Evolutionary conservation across 441 rosid genomes (phyloP).

Genomic region (Adansonia gregorii): DNA sequence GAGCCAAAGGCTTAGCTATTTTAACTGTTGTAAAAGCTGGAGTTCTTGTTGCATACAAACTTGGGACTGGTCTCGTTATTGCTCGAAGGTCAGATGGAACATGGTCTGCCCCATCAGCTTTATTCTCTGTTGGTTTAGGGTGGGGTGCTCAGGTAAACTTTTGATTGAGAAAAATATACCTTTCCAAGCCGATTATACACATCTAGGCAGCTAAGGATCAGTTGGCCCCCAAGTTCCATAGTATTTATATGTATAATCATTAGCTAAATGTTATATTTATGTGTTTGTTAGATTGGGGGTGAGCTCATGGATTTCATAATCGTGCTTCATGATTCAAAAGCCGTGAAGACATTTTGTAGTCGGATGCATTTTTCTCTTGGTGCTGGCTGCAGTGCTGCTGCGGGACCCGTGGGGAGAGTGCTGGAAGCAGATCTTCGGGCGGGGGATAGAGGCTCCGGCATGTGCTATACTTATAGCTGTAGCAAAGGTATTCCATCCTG

Average conservation of each 20-base stretch:
- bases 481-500: conserved; percentile 67
- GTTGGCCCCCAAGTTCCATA: background rate
- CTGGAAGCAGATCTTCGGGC: conserved; percentile 94
- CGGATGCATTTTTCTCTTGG: conserved; percentile 95
- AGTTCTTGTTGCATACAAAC: conserved; percentile 74
- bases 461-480: conserved; percentile 96
- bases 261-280: conserved; percentile 12
- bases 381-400: conserved; percentile 97
- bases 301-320: conserved; percentile 93
- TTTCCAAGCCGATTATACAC: background rate
- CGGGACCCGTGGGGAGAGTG: conserved; percentile 97
- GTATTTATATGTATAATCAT: background rate
- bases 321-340: conserved; percentile 86
- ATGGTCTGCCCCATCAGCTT: conserved; percentile 98
- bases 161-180: background rate
- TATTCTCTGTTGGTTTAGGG: conserved; percentile 79
- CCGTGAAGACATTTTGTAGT: conserved; percentile 94
- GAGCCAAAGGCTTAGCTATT: conserved; percentile 90
- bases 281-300: conserved; percentile 72
- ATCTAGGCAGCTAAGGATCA: background rate
- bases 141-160: conserved; percentile 97
- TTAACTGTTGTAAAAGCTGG: conserved; percentile 95
- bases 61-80: conserved; percentile 92
- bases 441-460: conserved; percentile 92
- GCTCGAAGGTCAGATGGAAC: conserved; percentile 87